These are phyloP conservation scores for Harringtonia lauricola DNA, from an alignment of 2,329 filamentous ascomycete genomes.

Conservation along the genomic window DNA sequence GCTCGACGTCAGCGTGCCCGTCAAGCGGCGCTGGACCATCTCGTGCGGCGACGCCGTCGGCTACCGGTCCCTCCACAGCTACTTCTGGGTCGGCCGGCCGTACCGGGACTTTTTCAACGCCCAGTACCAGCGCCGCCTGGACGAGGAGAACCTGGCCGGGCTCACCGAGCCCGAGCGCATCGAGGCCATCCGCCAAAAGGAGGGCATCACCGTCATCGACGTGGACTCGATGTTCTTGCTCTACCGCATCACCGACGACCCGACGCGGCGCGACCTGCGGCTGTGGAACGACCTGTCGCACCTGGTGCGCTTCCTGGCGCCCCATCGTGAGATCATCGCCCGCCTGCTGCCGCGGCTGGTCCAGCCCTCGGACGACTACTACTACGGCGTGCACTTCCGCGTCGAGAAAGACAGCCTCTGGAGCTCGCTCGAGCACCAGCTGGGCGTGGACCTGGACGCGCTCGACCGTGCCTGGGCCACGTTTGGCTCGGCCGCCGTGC, in stretches of 20 bases:
- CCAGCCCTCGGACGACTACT: conserved; percentile 10
- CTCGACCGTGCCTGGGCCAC: conserved; percentile 20
- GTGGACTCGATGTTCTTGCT: conserved; percentile 20
- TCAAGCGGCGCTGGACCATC: conserved; percentile 15
- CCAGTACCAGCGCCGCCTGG: conserved; percentile 6
- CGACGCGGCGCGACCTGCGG: conserved; percentile 19
- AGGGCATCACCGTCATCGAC: conserved; percentile 19
- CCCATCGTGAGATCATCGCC: conserved; percentile 14
- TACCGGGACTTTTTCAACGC: conserved; percentile 17
- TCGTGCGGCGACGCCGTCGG: conserved; percentile 13
- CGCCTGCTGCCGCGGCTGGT: conserved; percentile 10
- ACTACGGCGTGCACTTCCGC: conserved; percentile 24
- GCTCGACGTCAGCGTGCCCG: conserved; percentile 11
- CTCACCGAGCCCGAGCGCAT: not conserved
- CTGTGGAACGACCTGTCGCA: conserved; percentile 23
- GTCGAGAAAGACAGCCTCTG: conserved; percentile 25
- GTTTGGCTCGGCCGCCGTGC: conserved; percentile 8
- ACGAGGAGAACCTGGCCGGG: not conserved
- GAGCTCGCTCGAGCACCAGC: conserved; percentile 22
- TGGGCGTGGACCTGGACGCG: conserved; percentile 21
- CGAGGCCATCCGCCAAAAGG: too few species aligned
- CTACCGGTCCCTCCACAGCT: conserved; percentile 15
- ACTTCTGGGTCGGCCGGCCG: conserved; percentile 21
- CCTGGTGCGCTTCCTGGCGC: conserved; percentile 20
- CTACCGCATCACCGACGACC: conserved; percentile 24